Evolutionary conservation across 1,139 yeast species (phyloP).

Genomic region (Meyerozyma smithsonii): DNA sequence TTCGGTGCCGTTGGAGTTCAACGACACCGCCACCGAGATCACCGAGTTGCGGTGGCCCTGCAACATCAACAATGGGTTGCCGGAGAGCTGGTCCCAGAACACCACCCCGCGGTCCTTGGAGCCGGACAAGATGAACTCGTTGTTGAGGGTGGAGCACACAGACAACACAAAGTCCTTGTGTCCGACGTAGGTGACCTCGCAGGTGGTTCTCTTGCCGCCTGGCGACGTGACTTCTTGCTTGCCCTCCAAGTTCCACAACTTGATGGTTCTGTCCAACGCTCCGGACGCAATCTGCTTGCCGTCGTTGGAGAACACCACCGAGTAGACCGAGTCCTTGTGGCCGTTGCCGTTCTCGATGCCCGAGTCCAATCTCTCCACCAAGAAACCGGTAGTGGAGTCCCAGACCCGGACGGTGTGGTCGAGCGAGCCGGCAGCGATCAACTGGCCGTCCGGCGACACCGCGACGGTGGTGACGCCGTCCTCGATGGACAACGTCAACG

Average conservation of each 20-base stretch:
- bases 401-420: conserved; percentile 96
- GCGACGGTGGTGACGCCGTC: conserved; percentile 99
- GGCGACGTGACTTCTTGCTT: conserved; percentile 42
- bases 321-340: conserved; percentile 93
- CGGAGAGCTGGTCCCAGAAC: conserved; percentile 92
- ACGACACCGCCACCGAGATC: conserved; percentile 87
- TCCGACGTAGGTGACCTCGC: conserved; percentile 92
- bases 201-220: conserved; percentile 47
- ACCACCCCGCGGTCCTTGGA: conserved; percentile 96
- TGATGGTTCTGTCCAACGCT: conserved; percentile 91
- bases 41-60: conserved; percentile 98
- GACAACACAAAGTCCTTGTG: conserved; percentile 95
- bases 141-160: conserved; percentile 92
- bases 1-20: conserved; percentile 66
- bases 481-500: conserved; percentile 83
- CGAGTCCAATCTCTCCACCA: conserved; percentile 89
- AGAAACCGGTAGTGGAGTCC: conserved; percentile 92
- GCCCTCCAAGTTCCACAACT: conserved; percentile 83
- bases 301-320: conserved; percentile 88
- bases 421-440: conserved; percentile 93
- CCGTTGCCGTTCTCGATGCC: conserved; percentile 88
- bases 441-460: conserved; percentile 90
- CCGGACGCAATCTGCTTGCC: conserved; percentile 94
- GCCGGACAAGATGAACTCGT: conserved; percentile 87
- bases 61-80: conserved; percentile 90